phyloP scores from a whole-genome alignment of 176 grass and related monocot genomes.

The Triticum monococcum region DNA sequence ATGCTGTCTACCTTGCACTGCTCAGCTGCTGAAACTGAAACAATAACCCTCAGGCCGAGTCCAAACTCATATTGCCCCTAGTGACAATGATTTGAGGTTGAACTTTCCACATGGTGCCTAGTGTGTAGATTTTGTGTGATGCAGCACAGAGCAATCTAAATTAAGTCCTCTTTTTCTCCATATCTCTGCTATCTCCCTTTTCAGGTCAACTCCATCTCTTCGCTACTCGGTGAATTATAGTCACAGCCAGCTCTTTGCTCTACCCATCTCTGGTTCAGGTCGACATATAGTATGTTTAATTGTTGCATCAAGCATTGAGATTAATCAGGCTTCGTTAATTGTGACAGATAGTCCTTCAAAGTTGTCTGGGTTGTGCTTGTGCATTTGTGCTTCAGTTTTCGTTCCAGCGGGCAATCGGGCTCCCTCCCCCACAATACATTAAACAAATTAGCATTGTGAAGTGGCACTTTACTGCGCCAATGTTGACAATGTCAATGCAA shows the following conservation, averaged over 20 bases:
- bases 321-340: neutral
- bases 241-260: no score
- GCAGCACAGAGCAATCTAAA: neutral
- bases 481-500: neutral
- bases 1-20: neutral
- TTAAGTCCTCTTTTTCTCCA: neutral
- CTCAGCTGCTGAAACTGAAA: neutral
- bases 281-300: neutral
- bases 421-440: neutral
- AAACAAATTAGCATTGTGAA: neutral
- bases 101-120: neutral
- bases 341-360: neutral
- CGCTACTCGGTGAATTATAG: neutral
- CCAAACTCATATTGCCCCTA: neutral
- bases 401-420: neutral
- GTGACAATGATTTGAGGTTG: neutral
- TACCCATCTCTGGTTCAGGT: neutral
- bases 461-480: neutral
- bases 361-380: neutral
- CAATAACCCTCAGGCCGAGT: neutral
- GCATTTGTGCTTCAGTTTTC: neutral
- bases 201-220: neutral
- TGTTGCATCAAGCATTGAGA: neutral
- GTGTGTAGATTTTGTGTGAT: neutral
- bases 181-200: neutral